Percentiles rank a stretch among this genome's conserved stretches.
Evolutionary conservation across 176 grass and related monocot species (phyloP).

Genomic region (Triticum aestivum): DNA sequence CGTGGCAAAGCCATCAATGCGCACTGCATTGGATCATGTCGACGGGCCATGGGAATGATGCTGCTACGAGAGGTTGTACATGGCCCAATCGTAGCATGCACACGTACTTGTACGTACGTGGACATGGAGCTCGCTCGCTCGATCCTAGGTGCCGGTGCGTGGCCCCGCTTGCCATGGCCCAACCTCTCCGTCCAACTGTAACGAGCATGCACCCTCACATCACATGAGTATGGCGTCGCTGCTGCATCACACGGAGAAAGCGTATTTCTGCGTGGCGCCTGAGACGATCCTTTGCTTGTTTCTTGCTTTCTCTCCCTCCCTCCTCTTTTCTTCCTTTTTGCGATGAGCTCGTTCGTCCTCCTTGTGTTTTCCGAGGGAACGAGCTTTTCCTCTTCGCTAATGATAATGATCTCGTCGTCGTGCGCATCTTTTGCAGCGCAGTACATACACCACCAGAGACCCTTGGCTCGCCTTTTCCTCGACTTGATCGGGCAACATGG

Average conservation of each 20-base stretch:
- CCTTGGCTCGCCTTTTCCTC: no score
- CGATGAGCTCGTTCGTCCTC: no score
- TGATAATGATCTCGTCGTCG: no score
- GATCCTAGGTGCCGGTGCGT: background rate
- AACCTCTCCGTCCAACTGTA: background rate
- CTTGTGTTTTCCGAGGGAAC: no score
- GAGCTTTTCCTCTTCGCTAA: no score
- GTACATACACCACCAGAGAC: no score
- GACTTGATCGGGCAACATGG: no score
- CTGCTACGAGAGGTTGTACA: background rate
- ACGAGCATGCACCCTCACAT: background rate
- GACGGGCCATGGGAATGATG: conserved; percentile 11
- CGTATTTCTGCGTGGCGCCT: background rate
- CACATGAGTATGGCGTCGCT: background rate
- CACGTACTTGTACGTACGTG: background rate
- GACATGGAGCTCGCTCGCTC: background rate
- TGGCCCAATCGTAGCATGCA: background rate
- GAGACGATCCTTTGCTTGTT: no score
- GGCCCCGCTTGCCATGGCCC: background rate
- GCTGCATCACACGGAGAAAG: background rate
- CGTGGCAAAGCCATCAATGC: background rate
- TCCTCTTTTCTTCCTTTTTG: no score
- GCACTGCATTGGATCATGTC: background rate
- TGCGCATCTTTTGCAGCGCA: no score
- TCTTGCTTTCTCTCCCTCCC: no score